Base-by-base conservation (phyloP, 179 eudicot genomes). In the Spergularia azorica region DNA sequence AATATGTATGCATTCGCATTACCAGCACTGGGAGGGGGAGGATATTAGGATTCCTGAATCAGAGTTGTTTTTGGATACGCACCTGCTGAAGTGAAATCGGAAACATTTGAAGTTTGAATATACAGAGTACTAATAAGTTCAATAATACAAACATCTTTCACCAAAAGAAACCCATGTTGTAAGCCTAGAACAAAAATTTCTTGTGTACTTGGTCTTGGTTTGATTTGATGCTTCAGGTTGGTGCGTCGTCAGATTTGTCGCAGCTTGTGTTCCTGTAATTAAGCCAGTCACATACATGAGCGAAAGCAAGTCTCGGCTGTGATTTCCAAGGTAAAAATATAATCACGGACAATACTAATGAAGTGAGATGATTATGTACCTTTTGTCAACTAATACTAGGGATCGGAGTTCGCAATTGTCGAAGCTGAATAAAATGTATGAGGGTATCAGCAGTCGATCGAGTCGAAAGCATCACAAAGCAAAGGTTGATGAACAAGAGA, bases 401-500 rank as follows among this genome's bases (percentile, higher is more conserved):
- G 86, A 83, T 9, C 86, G 83, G 48, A 83, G 84, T 67, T 80
- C 86, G 54, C 84, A 83, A 39, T 83, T 83, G 14, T 73, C 56
- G 71, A 83, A 83, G 76, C 86, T 83, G 86, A 71, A 77, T 43
- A 66, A 70, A 50, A 26, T 26, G 41, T 26, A 26, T 26, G 2
- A 26, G 32, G 32, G 2, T 26, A 26, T 36, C 7, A 54, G 36
- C 48, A 43, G 5, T 43, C 8, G 9, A 56, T n/a, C 12, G 38
- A 2, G 46, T 65, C 65, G 50, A 78, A 43, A 72, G n/a, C 55
- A 63, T 10, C 3, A 20, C 16, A 51, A 11, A 52, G 2, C 38
- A 26, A 10, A 55, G 52, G 52, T 26, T 8, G 32, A n/a, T 63
- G 14, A 16, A 60, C 41, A 56, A 10, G 38, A 58, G n/a, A 82